Percentiles rank a stretch among this genome's conserved stretches.
phyloP scores from a whole-genome alignment of 1,284 basidiomycete species.

The Rhodotorula mucilaginosa region DNA sequence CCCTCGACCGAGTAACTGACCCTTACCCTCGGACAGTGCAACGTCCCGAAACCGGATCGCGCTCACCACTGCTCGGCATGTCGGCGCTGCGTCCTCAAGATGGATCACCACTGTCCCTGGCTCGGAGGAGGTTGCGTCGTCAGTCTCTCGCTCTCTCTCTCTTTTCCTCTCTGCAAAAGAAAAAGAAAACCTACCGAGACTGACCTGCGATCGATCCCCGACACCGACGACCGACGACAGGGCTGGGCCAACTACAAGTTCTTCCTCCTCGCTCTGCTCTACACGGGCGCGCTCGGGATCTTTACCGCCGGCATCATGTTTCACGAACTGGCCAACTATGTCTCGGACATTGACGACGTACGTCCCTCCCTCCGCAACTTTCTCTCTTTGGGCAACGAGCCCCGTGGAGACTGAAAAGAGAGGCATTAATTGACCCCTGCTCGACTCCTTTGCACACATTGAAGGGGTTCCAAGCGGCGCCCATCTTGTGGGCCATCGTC shows the following conservation, averaged over 20 bases:
- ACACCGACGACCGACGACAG: background rate
- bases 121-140: conserved; percentile 48
- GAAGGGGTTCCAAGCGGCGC: conserved; percentile 46
- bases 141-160: conserved; percentile 5
- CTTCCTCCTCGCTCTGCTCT: conserved; percentile 49
- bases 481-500: conserved; percentile 48
- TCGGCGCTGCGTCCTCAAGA: conserved; percentile 43
- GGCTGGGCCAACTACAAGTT: conserved; percentile 48
- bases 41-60: conserved; percentile 44
- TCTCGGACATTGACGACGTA: conserved; percentile 17
- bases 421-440: too few species aligned
- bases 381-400: conserved; percentile 9
- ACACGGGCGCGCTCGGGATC: conserved; percentile 45
- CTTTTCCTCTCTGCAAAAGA: background rate
- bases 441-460: background rate
- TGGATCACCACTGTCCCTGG: conserved; percentile 48
- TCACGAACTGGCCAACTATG: conserved; percentile 40
- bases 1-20: background rate
- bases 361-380: conserved; percentile 20
- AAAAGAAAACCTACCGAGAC: background rate
- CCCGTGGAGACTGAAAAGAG: too few species aligned
- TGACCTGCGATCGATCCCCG: too few species aligned
- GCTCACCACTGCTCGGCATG: conserved; percentile 47
- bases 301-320: conserved; percentile 41
- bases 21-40: conserved; percentile 35